Conservation (phyloP, 2,329 filamentous ascomycete species). For the Exserohilum rostratum region DNA sequence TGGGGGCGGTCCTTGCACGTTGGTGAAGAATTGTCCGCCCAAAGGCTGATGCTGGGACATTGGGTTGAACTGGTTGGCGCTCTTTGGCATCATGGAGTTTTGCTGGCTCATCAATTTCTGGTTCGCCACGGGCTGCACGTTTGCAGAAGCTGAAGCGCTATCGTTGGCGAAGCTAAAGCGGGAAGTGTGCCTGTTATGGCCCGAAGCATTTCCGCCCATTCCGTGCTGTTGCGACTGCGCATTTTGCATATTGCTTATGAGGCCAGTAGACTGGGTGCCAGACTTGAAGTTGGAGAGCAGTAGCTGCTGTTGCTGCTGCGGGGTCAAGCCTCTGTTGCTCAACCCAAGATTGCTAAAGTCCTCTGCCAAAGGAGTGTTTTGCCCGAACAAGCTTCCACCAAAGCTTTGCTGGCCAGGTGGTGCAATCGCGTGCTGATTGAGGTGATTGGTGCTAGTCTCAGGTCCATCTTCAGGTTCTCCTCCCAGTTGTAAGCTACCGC, state of each 20-base stretch:
- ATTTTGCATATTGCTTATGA: slow-evolving; percentile 53
- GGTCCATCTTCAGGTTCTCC: slow-evolving; percentile 85
- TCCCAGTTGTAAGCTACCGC: slow-evolving; percentile 85
- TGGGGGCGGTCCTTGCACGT: slow-evolving; percentile 89
- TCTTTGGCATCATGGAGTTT: slow-evolving; percentile 78
- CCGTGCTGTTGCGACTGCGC: slow-evolving; percentile 56
- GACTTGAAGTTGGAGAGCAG: slow-evolving; percentile 68
- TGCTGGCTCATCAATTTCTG: slow-evolving; percentile 83
- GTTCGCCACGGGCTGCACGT: slow-evolving; percentile 79
- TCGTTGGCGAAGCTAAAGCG: slow-evolving; percentile 89
- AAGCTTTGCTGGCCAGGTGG: slow-evolving; percentile 74
- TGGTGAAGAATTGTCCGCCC: slow-evolving; percentile 76
- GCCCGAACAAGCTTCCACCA: slow-evolving; percentile 46
- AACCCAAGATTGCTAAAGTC: slow-evolving; percentile 53
- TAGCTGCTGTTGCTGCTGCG: slow-evolving; percentile 74
- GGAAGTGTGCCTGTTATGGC: slow-evolving; percentile 82
- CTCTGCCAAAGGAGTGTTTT: slow-evolving; percentile 42
- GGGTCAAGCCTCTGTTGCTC: slow-evolving; percentile 75
- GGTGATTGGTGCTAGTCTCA: slow-evolving; percentile 64
- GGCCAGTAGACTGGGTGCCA: slow-evolving; percentile 60
- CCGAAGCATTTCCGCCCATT: slow-evolving; percentile 64
- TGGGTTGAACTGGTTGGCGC: slow-evolving; percentile 56
- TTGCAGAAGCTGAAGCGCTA: slow-evolving; percentile 61
- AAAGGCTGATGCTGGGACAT: slow-evolving; percentile 60
- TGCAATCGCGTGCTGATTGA: slow-evolving; percentile 71